A percentile compares a stretch with the other conserved stretches of the same genome.
Evolutionary conservation across 345 rosid genomes (phyloP).

Genomic region (Camelina sativa): DNA sequence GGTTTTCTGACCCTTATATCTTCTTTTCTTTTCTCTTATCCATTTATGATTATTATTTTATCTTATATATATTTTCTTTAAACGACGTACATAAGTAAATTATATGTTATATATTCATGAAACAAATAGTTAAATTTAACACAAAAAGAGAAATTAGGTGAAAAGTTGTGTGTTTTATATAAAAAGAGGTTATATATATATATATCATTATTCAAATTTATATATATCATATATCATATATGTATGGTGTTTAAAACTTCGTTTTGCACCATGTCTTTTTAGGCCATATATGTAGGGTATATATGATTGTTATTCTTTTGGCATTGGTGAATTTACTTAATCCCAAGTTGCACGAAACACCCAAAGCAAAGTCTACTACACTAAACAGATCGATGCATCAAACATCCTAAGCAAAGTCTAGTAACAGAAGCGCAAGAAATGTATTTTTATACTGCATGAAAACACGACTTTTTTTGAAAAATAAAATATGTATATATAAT

Average conservation of each 20-base stretch:
- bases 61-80: neutral
- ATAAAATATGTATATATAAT: neutral
- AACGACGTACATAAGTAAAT: neutral
- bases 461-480: neutral
- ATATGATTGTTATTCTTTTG: neutral
- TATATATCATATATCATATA: neutral
- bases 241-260: neutral
- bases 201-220: neutral
- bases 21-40: neutral
- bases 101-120: neutral
- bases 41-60: neutral
- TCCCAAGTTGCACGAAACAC: neutral
- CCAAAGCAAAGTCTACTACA: conserved; percentile 3
- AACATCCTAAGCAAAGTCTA: neutral
- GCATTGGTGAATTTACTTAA: neutral
- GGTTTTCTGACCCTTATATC: too few relatives aligned
- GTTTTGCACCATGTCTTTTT: neutral
- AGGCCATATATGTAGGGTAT: neutral
- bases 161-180: neutral
- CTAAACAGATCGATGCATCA: neutral
- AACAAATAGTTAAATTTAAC: neutral
- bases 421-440: neutral
- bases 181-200: too few relatives aligned
- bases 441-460: neutral
- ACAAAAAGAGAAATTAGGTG: neutral